Percentiles rank a stretch among this genome's conserved stretches.
Conservation (phyloP, 192 early-diverging fungal species). For the Podila minutissima region DNA sequence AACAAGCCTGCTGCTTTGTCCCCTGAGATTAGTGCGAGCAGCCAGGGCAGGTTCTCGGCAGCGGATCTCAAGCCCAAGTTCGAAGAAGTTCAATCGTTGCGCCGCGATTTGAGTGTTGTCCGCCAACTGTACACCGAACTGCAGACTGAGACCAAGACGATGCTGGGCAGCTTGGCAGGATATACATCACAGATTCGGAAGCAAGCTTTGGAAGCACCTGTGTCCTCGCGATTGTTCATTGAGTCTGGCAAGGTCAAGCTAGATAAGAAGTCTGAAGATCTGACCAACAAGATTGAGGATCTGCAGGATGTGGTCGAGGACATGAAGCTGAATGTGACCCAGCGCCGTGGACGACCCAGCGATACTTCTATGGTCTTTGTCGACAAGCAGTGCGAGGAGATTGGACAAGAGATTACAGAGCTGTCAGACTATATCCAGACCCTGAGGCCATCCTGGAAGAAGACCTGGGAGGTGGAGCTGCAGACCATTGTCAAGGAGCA, state of each 20-base stretch:
- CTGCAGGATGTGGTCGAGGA: constrained; percentile 74
- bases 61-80: constrained; percentile 52
- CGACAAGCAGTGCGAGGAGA: constrained; percentile 57
- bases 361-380: constrained; percentile 63
- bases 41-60: constrained; percentile 11
- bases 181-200: constrained; percentile 49
- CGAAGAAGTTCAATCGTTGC: constrained; percentile 57
- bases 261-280: constrained; percentile 58
- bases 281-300: constrained; percentile 68
- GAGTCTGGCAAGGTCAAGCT: constrained; percentile 68
- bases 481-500: constrained; percentile 86
- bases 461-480: constrained; percentile 86
- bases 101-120: constrained; percentile 59
- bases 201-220: constrained; percentile 36
- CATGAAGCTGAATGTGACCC: constrained; percentile 77
- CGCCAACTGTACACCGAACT: constrained; percentile 64
- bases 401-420: constrained; percentile 61
- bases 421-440: constrained; percentile 69
- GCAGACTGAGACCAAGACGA: constrained; percentile 52
- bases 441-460: constrained; percentile 78
- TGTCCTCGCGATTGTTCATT: constrained; percentile 60
- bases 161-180: constrained; percentile 52
- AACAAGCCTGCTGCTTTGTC: constrained; percentile 6
- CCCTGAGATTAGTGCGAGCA: not conserved
- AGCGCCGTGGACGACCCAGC: constrained; percentile 72